Evolutionary conservation across 2,329 filamentous ascomycete species (phyloP).

Genomic region (Plectosphaerella plurivora): DNA sequence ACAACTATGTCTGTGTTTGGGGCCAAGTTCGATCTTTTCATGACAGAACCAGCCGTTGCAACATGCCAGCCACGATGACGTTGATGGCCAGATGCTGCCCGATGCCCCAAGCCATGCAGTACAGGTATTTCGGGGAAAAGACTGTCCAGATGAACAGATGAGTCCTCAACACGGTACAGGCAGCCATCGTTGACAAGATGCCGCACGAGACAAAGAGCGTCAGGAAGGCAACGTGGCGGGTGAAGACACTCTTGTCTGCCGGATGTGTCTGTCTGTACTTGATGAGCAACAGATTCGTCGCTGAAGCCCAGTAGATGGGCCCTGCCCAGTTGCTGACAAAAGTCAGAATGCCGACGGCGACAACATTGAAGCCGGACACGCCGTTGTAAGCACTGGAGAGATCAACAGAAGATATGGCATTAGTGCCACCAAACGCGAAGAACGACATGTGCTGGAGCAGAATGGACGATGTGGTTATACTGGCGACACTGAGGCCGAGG

Average conservation of each 20-base stretch:
- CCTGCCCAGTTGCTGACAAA: conserved; percentile 91
- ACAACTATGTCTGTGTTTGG: too few species aligned
- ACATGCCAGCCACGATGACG: conserved; percentile 52
- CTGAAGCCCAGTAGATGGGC: conserved; percentile 79
- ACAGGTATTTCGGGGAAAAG: conserved; percentile 94
- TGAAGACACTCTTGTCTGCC: conserved; percentile 28
- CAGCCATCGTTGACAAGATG: conserved; percentile 75
- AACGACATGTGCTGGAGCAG: conserved; percentile 79
- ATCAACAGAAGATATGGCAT: conserved; percentile 93
- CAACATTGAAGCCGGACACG: conserved; percentile 71
- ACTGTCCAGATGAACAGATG: conserved; percentile 99
- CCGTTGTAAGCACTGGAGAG: conserved; percentile 95
- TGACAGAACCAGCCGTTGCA: conserved; percentile 46
- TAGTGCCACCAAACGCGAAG: conserved; percentile 87
- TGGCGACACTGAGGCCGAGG: conserved; percentile 43
- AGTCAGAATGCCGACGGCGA: conserved; percentile 77
- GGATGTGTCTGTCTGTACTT: conserved; percentile 16
- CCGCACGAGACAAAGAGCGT: conserved; percentile 67
- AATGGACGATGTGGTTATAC: conserved; percentile 66
- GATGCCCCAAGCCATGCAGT: conserved; percentile 82
- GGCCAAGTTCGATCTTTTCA: neutral
- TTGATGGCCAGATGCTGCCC: conserved; percentile 77
- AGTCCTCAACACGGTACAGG: conserved; percentile 76
- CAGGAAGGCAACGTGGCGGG: conserved; percentile 54
- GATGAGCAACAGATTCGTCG: conserved; percentile 57